These are phyloP conservation scores for Hypoxylon fragiforme DNA, from an alignment of 495 filamentous ascomycete genomes.

Conservation along the genomic window DNA sequence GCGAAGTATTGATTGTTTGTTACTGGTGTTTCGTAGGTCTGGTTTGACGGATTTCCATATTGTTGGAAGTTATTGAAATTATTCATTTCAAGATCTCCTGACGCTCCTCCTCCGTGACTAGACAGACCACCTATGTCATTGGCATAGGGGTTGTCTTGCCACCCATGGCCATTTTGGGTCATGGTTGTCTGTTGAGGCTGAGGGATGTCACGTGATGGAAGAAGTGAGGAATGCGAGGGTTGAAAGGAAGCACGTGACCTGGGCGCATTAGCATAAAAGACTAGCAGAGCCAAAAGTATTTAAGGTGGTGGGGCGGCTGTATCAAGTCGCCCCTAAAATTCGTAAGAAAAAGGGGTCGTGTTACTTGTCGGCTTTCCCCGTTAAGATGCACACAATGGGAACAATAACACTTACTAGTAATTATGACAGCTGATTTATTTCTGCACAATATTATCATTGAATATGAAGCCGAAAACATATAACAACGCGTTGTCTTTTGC, in stretches of 20 bases:
- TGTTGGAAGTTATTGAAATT: conserved; percentile 6
- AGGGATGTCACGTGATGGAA: conserved; percentile 13
- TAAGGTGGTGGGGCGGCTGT: background rate
- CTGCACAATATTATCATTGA: background rate
- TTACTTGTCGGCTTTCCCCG: too few species aligned
- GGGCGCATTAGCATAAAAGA: background rate
- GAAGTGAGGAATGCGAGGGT: background rate
- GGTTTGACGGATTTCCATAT: background rate
- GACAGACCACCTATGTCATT: conserved; percentile 4
- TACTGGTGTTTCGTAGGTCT: background rate
- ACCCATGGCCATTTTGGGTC: conserved; percentile 11
- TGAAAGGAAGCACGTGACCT: background rate
- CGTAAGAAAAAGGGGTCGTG: too few species aligned
- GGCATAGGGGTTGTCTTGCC: conserved; percentile 9
- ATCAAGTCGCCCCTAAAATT: too few species aligned
- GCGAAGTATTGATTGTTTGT: background rate
- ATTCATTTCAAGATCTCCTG: background rate
- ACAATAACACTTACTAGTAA: background rate
- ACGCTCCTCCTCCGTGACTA: background rate
- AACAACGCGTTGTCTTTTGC: too few species aligned
- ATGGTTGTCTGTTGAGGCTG: background rate
- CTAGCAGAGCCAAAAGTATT: background rate
- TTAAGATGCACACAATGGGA: too few species aligned
- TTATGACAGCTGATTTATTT: background rate
- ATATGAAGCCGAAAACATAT: too few species aligned